These are phyloP conservation scores for Chaetomiaceae sp. DNA, from an alignment of 2,329 filamentous ascomycete species.

Conservation along the genomic window DNA sequence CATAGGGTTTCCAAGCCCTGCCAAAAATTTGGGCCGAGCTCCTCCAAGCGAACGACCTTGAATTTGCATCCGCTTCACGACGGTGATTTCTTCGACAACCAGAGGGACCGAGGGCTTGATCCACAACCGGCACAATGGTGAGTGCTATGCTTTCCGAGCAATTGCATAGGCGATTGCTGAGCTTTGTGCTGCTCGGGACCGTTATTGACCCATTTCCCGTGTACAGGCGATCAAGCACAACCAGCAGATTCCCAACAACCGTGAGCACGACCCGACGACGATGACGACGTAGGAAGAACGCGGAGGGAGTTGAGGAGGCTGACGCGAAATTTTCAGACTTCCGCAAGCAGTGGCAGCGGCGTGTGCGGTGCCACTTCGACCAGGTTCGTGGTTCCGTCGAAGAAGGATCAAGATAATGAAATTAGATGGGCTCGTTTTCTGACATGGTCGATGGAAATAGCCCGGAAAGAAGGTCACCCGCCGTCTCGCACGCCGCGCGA, in stretches of 20 bases:
- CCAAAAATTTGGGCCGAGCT: slow-evolving; percentile 32
- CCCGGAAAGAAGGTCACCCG: slow-evolving; percentile 93
- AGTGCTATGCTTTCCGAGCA: slow-evolving; percentile 22
- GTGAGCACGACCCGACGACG: slow-evolving; percentile 48
- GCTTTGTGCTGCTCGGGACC: slow-evolving; percentile 21
- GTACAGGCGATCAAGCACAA: slow-evolving; percentile 97
- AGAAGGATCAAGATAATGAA: slow-evolving; percentile 20
- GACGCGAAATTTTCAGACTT: slow-evolving; percentile 60
- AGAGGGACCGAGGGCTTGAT: slow-evolving; percentile 37
- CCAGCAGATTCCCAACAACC: slow-evolving; percentile 96
- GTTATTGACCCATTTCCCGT: slow-evolving; percentile 23
- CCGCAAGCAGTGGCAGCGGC: slow-evolving; percentile 99
- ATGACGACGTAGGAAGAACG: slow-evolving; percentile 17
- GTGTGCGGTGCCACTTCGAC: slow-evolving; percentile 99
- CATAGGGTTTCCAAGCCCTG: slow-evolving; percentile 42
- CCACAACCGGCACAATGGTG: slow-evolving; percentile 51
- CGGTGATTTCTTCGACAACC: slow-evolving; percentile 29
- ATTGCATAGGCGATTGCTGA: slow-evolving; percentile 18
- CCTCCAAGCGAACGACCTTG: slow-evolving; percentile 28
- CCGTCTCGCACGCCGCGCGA: slow-evolving; percentile 83
- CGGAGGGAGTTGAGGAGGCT: slow-evolving; percentile 32
- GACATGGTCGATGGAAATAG: slow-evolving; percentile 44
- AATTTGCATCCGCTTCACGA: slow-evolving; percentile 33
- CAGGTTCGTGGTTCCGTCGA: slow-evolving; percentile 56
- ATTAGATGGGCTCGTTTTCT: slow-evolving; percentile 27